Conservation (phyloP, 164 flowering plant species). For the Magnolia sinica region DNA sequence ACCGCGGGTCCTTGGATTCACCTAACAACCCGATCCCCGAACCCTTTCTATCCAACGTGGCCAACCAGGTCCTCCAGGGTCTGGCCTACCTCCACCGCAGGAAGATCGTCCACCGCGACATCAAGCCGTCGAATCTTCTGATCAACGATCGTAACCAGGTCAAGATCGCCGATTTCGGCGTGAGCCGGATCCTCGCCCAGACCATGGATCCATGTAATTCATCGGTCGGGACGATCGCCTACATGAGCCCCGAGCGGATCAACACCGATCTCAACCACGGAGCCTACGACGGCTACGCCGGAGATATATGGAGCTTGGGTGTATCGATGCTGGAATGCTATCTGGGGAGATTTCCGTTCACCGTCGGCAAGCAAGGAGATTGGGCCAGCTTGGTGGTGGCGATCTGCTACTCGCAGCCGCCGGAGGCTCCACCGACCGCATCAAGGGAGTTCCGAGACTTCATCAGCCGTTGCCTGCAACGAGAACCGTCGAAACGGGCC, state of each 20-base stretch:
- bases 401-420: conserved; percentile 78
- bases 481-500: conserved; percentile 63
- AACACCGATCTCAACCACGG: conserved; percentile 85
- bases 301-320: conserved; percentile 91
- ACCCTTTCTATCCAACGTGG: conserved; percentile 40
- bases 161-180: conserved; percentile 87
- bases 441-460: conserved; percentile 66
- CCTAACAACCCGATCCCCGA: conserved; percentile 35
- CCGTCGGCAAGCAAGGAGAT: conserved; percentile 64
- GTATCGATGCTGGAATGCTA: conserved; percentile 83
- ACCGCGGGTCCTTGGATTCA: conserved; percentile 77
- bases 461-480: conserved; percentile 67
- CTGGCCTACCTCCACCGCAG: conserved; percentile 59
- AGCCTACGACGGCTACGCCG: conserved; percentile 71
- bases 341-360: conserved; percentile 71
- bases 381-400: conserved; percentile 93
- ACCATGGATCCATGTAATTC: conserved; percentile 87
- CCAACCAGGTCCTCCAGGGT: conserved; percentile 62
- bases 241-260: conserved; percentile 88
- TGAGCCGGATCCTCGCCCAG: conserved; percentile 54
- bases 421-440: conserved; percentile 68
- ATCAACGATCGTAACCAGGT: conserved; percentile 49
- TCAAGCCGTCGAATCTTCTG: conserved; percentile 77
- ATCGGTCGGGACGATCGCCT: conserved; percentile 81
- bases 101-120: conserved; percentile 75